Conservation (phyloP, 768 basidiomycete genomes). For the Podaxis rugospora region DNA sequence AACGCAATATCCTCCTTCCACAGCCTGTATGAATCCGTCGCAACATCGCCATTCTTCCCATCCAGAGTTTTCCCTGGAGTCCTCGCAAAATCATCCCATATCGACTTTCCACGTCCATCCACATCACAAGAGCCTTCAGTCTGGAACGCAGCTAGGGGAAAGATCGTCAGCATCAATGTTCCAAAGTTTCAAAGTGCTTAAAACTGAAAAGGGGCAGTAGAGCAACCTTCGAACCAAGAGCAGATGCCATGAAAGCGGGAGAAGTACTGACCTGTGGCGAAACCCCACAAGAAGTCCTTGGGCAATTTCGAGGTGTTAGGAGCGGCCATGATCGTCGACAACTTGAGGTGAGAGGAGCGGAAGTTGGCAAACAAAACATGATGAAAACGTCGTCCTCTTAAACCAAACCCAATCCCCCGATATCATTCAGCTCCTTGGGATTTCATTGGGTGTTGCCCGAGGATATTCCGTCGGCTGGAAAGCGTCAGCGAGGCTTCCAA, state of each 20-base stretch:
- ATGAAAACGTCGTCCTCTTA: conserved; percentile 28
- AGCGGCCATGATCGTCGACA: conserved; percentile 25
- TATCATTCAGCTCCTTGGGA: conserved; percentile 37
- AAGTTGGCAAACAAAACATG: conserved; percentile 24
- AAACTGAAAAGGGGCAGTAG: not conserved
- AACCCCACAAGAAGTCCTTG: conserved; percentile 64
- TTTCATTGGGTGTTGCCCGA: conserved; percentile 36
- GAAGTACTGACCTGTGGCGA: conserved; percentile 53
- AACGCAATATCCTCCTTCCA: conserved; percentile 68
- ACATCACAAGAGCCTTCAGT: conserved; percentile 63
- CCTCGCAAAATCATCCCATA: conserved; percentile 73
- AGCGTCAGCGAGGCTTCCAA: conserved; percentile 18
- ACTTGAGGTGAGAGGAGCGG: conserved; percentile 21
- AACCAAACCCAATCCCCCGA: conserved; percentile 38
- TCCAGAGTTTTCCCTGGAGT: conserved; percentile 66
- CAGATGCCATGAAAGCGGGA: conserved; percentile 1
- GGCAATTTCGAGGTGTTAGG: conserved; percentile 39
- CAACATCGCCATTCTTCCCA: conserved; percentile 62
- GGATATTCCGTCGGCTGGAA: conserved; percentile 39
- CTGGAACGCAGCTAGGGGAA: conserved; percentile 56
- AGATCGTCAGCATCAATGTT: conserved; percentile 7
- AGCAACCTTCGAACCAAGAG: not conserved
- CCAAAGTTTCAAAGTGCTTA: conserved; percentile 1
- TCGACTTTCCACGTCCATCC: conserved; percentile 61
- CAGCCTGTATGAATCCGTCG: conserved; percentile 65